Conservation (phyloP, 1,139 yeast species). For the Kodamaea sp. region DNA sequence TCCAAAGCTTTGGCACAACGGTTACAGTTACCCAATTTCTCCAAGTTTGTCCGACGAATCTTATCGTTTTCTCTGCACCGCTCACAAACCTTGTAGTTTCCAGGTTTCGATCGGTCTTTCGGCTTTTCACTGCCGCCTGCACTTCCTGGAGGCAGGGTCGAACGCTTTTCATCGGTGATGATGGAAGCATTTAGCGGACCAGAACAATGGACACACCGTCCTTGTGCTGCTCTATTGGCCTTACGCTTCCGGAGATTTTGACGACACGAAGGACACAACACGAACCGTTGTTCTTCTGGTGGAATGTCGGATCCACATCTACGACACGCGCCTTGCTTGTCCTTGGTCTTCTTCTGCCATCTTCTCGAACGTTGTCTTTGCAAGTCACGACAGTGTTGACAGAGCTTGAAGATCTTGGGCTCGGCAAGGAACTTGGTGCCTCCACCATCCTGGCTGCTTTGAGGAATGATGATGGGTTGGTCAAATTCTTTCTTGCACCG, state of each 20-base stretch:
- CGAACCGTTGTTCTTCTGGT: constrained; percentile 50
- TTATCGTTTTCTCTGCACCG: constrained; percentile 65
- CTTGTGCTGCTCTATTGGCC: constrained; percentile 59
- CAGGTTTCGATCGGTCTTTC: constrained; percentile 23
- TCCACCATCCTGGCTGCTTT: constrained; percentile 20
- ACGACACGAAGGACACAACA: constrained; percentile 61
- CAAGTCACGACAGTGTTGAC: constrained; percentile 63
- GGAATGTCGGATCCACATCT: constrained; percentile 62
- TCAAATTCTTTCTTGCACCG: constrained; percentile 62
- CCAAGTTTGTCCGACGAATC: constrained; percentile 54
- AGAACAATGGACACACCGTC: constrained; percentile 67
- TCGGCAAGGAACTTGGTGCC: constrained; percentile 34
- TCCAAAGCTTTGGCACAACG: constrained; percentile 56
- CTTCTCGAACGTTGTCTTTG: constrained; percentile 63
- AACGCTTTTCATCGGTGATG: constrained; percentile 25
- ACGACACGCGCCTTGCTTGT: constrained; percentile 62
- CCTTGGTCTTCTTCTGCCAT: constrained; percentile 64
- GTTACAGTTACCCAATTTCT: constrained; percentile 60
- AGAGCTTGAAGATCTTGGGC: constrained; percentile 55
- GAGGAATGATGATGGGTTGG: constrained; percentile 45
- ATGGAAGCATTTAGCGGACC: constrained; percentile 56
- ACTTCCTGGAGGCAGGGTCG: constrained; percentile 7
- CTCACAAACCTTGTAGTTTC: constrained; percentile 58
- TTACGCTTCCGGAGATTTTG: constrained; percentile 55
- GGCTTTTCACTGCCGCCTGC: constrained; percentile 5